Conservation (phyloP, 1,284 basidiomycete genomes). For the Sphaerobolus stellatus region DNA sequence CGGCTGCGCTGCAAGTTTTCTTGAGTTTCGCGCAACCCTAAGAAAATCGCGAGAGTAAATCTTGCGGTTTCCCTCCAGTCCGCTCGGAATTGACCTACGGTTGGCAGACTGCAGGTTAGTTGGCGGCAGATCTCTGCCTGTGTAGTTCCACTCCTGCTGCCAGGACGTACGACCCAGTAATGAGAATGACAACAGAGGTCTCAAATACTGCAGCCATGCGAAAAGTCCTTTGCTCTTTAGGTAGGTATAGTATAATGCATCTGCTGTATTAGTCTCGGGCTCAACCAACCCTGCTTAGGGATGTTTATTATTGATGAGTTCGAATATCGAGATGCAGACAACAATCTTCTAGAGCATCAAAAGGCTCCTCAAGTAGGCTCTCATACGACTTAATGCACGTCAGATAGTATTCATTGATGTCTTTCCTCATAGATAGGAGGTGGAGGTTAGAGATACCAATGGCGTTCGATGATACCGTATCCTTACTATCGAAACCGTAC, state of each 20-base stretch:
- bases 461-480: neutral
- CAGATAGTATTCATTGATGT: neutral
- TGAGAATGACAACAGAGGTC: no score
- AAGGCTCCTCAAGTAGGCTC: constrained; percentile 47
- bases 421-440: constrained; percentile 73
- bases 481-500: neutral
- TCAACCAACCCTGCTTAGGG: constrained; percentile 38
- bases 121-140: no score
- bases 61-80: no score
- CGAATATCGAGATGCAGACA: constrained; percentile 56
- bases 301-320: constrained; percentile 91
- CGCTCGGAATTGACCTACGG: no score
- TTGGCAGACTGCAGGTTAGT: no score
- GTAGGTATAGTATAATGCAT: constrained; percentile 12
- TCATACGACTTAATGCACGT: neutral
- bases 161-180: no score
- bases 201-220: constrained; percentile 8
- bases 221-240: constrained; percentile 12
- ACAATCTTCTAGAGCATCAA: constrained; percentile 44
- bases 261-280: neutral
- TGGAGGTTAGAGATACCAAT: constrained; percentile 60
- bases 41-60: no score
- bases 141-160: no score
- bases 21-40: no score
- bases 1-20: no score